Percentiles rank a stretch among this genome's conserved stretches.
These are phyloP conservation scores for Populus hybrid DNA, from an alignment of 441 rosid species.

Conservation along the genomic window DNA sequence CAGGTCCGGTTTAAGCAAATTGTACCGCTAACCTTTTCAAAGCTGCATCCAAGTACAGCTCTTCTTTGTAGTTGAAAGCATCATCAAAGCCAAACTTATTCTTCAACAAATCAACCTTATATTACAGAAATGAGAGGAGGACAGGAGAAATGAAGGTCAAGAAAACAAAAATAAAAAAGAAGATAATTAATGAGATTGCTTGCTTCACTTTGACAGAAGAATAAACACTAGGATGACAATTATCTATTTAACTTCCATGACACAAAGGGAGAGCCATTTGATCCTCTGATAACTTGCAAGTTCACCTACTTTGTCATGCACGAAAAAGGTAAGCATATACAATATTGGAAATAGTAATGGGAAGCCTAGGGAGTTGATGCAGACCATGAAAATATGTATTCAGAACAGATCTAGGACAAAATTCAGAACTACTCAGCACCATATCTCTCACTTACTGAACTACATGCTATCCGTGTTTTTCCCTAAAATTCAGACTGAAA, in stretches of 20 bases:
- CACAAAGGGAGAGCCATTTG: background rate
- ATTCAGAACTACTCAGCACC: background rate
- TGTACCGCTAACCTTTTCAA: conserved; percentile 50
- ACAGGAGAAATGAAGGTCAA: background rate
- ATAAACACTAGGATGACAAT: background rate
- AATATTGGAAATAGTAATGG: background rate
- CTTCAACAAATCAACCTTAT: conserved; percentile 64
- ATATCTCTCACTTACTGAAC: background rate
- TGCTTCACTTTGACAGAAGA: background rate
- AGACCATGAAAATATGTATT: background rate
- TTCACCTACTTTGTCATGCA: background rate
- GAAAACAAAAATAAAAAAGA: background rate
- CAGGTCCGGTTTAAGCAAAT: background rate
- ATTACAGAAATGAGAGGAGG: background rate
- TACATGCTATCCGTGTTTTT: background rate
- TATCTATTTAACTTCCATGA: background rate
- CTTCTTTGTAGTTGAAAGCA: conserved; percentile 20
- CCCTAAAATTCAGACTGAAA: background rate
- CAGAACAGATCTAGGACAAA: too few species aligned
- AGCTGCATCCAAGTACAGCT: conserved; percentile 57
- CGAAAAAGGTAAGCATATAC: background rate
- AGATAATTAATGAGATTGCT: background rate
- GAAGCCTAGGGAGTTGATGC: background rate
- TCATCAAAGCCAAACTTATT: conserved; percentile 58
- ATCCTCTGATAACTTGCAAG: background rate